Evolutionary conservation across 495 filamentous ascomycete genomes (phyloP), one percentile per base, ranked within the genome.

Genomic region (Tuber borchii): DNA sequence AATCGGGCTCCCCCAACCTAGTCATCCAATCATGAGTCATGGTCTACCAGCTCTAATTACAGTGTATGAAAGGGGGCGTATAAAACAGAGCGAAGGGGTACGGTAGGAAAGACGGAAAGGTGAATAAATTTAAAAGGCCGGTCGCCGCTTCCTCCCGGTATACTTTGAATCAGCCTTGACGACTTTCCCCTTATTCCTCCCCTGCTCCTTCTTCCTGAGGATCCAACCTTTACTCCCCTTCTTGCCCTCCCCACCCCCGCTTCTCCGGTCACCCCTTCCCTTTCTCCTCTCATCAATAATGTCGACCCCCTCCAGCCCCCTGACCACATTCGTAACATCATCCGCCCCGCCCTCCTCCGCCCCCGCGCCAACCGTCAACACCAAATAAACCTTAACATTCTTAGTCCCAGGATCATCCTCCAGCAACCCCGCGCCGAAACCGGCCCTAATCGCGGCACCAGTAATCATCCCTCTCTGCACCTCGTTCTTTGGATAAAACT

Each of bases 401-500:
- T 99, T 99, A 37, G 95, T 98, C 46, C 92, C 95, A 0, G 91
- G 92, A 79, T 97, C 95, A 87, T 99, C 95, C 84, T 97, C 95
- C 72, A 99, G 85, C 45, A 99, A 87, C 85, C 95, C 95, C 0
- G 96, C 95, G 14, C 96, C 94, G 84, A 99, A 99, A 0, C 95
- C 95, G 7, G 95, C 95, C 82, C 90, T 93, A 74, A 97, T 91
- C 1, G 95, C 95, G 26, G 95, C 94, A 22, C 85, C 85, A 71
- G 91, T 93, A 74, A 98, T 94, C 95, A 98, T 97, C 75, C 86
- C 89, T 82, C 93, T 90, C 85, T 98, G 95, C 76, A 87, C 87
- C 79, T 95, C 93, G 84, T 99, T 97, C 86, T 95, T 96, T 5
- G 95, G 96, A 84, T 99, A 99, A 83, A 99, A 98, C 82, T 98